Base-by-base conservation (phyloP, 176 grass and related monocot species). In the Triticum dicoccoides region DNA sequence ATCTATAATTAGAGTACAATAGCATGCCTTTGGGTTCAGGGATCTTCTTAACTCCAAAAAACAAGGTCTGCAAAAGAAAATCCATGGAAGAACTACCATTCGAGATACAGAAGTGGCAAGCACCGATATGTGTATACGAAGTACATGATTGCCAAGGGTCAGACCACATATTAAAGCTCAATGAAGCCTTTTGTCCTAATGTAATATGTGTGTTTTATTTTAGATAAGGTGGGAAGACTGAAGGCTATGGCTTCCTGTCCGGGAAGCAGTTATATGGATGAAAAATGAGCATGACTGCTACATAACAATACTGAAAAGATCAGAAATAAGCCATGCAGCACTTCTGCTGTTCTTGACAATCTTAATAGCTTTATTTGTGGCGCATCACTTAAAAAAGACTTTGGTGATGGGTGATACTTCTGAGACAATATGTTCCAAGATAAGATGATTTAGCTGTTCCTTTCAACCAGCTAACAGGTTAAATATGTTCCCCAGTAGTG, bases 251-350 rank as follows among this genome's bases (percentile, higher is more conserved):
- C 47, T 32, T 70, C 41, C 42, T 30, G 17, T 74, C 56, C 1
- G 1, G 64, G 8, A 38, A 38, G 41, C 18, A 38, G 38, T 66
- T 32, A 47, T 47, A 34, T 32, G 27, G 41, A 35, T 66, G 41
- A 25, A 72, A 32, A 32, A 77, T 66, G 61, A 25, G 39, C 25
- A 65, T 65, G 27, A 51, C 27, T 35, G 23, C 35, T 45, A 7
- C n/a, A 44, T 10, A 83, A 83, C 54, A 38, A 84, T 84, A 84
- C 32, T 8, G 10, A 23, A 37, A 84, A 14, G 6, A 64, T n/a
- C 24, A 9, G 24, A 84, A 84, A 63, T 62, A 20, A 45, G 47
- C 2, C 35, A 33, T 33, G 38, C 35, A 75, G 25, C 6, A 75
- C 44, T 74, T 71, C 13, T 74, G 41, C 3, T 61, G 69, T 73